phyloP scores from a whole-genome alignment of 139 green algal genomes.

The Closterium sp. region DNA sequence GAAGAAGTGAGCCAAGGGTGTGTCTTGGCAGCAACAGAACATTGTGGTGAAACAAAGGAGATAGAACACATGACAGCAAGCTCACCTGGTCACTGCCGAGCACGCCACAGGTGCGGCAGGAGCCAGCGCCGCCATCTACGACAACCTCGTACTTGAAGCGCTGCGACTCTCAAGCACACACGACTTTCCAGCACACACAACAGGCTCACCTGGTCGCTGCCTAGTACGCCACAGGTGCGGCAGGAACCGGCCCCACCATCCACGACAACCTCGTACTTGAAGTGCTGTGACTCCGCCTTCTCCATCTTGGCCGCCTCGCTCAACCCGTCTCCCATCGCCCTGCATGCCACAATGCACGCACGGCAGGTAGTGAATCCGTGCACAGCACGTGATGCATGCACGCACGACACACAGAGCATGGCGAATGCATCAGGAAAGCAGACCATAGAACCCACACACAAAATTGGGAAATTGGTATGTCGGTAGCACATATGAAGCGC shows the following conservation, averaged over 20 bases:
- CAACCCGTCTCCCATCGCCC: background rate
- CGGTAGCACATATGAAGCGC: too few species aligned
- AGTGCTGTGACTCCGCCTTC: background rate
- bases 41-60: too few species aligned
- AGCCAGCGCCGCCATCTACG: background rate
- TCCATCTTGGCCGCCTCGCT: background rate
- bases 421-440: too few species aligned
- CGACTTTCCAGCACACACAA: too few species aligned
- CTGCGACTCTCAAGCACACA: too few species aligned
- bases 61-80: background rate
- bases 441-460: too few species aligned
- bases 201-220: background rate
- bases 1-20: too few species aligned
- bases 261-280: background rate
- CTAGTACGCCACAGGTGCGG: background rate
- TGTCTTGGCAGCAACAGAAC: too few species aligned
- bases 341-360: background rate
- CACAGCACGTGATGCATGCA: too few species aligned
- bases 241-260: background rate
- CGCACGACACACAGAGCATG: too few species aligned
- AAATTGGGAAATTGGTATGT: too few species aligned
- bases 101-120: constrained; percentile 3
- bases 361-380: too few species aligned
- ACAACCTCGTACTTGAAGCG: constrained; percentile 2
- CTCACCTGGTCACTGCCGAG: background rate